phyloP scores from a whole-genome alignment of 352 stramenopile genomes.

The Aphanomyces astaci region DNA sequence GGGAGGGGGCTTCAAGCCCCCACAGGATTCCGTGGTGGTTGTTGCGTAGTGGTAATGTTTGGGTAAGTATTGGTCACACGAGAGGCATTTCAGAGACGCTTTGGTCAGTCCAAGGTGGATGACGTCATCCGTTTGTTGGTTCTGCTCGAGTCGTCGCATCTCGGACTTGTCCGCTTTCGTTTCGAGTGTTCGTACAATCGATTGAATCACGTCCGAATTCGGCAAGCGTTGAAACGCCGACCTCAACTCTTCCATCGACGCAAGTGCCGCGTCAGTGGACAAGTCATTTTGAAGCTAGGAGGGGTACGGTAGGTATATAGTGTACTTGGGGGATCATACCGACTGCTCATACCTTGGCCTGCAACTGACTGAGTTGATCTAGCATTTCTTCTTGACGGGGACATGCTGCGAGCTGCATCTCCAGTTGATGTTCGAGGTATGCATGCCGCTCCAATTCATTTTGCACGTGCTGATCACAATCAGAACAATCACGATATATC shows the following conservation, averaged over 20 bases:
- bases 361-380: neutral
- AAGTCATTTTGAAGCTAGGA: neutral
- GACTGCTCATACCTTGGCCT: neutral
- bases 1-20: neutral
- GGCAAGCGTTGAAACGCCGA: neutral
- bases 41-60: neutral
- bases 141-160: neutral
- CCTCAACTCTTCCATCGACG: neutral
- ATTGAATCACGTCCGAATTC: neutral
- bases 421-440: neutral
- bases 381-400: slow-evolving; percentile 10
- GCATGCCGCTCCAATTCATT: neutral
- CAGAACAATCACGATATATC: neutral
- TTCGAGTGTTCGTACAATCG: neutral
- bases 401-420: neutral
- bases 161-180: slow-evolving; percentile 11
- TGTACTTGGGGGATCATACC: neutral
- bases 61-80: slow-evolving; percentile 11
- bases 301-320: neutral
- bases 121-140: neutral
- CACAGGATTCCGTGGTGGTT: neutral
- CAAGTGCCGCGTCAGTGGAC: neutral
- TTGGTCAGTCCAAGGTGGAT: neutral
- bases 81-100: slow-evolving; percentile 6
- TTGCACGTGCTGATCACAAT: slow-evolving; percentile 3